Evolutionary conservation across 495 filamentous ascomycete genomes (phyloP).

Genomic region (Bombardia bombarda): DNA sequence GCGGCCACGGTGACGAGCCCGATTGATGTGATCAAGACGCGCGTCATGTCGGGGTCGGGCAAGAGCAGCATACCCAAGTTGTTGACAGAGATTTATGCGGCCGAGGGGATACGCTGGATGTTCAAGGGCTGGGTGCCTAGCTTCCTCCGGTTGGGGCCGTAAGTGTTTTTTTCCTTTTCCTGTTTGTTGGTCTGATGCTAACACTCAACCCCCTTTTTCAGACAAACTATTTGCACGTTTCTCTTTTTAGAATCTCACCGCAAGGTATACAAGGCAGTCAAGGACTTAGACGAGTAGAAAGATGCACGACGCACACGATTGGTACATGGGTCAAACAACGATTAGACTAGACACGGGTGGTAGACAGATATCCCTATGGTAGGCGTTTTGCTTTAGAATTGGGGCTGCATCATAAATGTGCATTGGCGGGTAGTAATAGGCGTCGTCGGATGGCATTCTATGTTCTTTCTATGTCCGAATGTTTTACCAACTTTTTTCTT

Average conservation of each 20-base stretch:
- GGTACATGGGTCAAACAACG: too few relatives aligned
- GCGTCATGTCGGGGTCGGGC: conserved; percentile 73
- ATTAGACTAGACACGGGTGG: too few relatives aligned
- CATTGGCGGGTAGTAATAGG: too few relatives aligned
- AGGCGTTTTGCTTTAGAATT: too few relatives aligned
- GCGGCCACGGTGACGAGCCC: conserved; percentile 93
- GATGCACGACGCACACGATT: background rate
- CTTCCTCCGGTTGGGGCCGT: conserved; percentile 79
- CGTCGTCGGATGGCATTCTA: too few relatives aligned
- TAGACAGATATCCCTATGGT: too few relatives aligned
- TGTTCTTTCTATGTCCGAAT: too few relatives aligned
- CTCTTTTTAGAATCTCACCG: conserved; percentile 91
- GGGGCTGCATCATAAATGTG: too few relatives aligned
- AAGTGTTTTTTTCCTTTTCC: conserved; percentile 17
- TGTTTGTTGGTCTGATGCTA: background rate
- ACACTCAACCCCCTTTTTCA: too few relatives aligned
- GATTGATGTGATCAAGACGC: conserved; percentile 95
- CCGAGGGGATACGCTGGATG: conserved; percentile 82
- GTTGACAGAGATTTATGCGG: conserved; percentile 59
- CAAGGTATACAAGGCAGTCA: conserved; percentile 51
- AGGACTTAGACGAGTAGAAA: conserved; percentile 32
- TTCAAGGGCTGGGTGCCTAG: conserved; percentile 98
- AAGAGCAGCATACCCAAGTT: conserved; percentile 52
- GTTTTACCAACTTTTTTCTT: too few relatives aligned
- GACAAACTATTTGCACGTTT: conserved; percentile 91